Base-by-base conservation (phyloP, 2,329 filamentous ascomycete species). In the Colletotrichum trifolii region DNA sequence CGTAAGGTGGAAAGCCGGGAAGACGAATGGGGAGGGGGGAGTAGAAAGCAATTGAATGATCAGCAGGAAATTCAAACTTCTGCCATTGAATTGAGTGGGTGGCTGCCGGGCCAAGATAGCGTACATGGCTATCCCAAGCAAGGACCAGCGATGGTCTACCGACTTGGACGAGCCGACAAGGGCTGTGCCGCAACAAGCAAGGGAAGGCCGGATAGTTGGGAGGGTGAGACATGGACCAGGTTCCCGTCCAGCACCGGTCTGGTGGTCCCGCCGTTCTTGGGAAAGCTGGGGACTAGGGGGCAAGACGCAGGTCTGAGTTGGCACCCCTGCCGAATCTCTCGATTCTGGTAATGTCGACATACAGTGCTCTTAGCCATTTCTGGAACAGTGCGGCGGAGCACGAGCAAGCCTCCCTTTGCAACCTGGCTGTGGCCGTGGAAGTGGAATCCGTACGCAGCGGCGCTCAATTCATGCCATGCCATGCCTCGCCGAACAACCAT, bases 121-220 rank as follows among this genome's bases (percentile, higher is more conserved):
- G 59, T 48, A 39, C 63, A 59, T 50, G 59, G 48, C 13, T 36
- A 47, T 46, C 45, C 25, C 55, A 39, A 53, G 64, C 60, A 54
- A 64, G 48, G 36, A 54, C 38, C 43, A 60, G 64, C 63, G 59
- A 53, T 38, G 59, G 42, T 25, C 45, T 61, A 46, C 49, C 54
- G 35, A 47, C 54, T 36, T 39, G 48, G 43, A 40, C 25, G 25
- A 25, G 25, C 25, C 25, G 4, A 25, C 50, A 50, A 50, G 46
- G 61, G 61, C 61, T 61, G 65, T 66, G 56, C 65, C 52, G 65
- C 65, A 67, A 55, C 45, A 60, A 67, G 47, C 50, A 65, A 66
- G 65, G 65, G 62, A 66, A 62, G 38, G 47, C 61, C 61, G 34
- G 65, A 35, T 56, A 54, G 64, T 48, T 63, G 42, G 47, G 53